These are phyloP conservation scores for Nothopassalora personata DNA, from an alignment of 2,329 filamentous ascomycete genomes.

Conservation along the genomic window DNA sequence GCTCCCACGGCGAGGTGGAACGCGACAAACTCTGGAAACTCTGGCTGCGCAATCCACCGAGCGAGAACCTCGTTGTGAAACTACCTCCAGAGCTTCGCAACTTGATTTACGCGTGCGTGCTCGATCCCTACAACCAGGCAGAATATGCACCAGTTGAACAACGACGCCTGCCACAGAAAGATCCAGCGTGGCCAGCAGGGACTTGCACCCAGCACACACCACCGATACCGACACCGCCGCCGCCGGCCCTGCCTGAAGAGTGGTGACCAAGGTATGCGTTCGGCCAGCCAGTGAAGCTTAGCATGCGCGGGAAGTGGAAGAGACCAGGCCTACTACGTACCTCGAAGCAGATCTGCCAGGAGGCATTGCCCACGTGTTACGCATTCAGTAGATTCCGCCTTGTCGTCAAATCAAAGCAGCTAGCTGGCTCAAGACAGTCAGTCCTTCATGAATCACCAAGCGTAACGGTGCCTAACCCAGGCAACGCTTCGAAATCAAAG, in stretches of 20 bases:
- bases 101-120: not conserved
- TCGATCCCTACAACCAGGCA: too few species aligned
- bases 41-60: not conserved
- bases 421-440: not conserved
- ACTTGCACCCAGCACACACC: too few species aligned
- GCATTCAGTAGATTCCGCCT: not conserved
- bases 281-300: too few species aligned
- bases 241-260: too few species aligned
- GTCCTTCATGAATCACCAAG: too few species aligned
- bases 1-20: too few species aligned
- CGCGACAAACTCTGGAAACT: not conserved
- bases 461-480: not conserved
- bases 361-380: not conserved
- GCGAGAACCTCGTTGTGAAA: conserved; percentile 3
- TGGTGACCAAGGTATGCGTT: not conserved
- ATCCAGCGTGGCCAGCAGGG: too few species aligned
- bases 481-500: not conserved
- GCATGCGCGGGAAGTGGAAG: not conserved
- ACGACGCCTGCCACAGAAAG: not conserved
- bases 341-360: conserved; percentile 8
- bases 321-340: conserved; percentile 10
- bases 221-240: too few species aligned
- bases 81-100: conserved; percentile 8
- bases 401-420: not conserved
- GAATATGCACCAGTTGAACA: not conserved